A percentile compares a stretch with the other conserved stretches of the same genome.
These are phyloP conservation scores for Alternaria solani DNA, from an alignment of 2,329 filamentous ascomycete species.

Conservation along the genomic window DNA sequence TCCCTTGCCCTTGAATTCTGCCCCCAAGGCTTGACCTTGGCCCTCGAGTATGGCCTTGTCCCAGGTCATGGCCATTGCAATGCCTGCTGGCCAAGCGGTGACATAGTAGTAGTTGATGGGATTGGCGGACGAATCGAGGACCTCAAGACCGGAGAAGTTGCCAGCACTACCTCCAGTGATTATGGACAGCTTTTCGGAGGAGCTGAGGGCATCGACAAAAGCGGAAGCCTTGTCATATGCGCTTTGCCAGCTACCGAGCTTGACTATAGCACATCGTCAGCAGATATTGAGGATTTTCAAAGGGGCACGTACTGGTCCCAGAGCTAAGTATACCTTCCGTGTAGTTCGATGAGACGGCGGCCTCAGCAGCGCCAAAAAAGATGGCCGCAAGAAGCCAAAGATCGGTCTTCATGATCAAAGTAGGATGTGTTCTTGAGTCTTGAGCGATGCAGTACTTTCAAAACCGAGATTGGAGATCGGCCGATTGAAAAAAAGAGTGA, in stretches of 20 bases:
- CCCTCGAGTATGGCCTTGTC: constrained; percentile 23
- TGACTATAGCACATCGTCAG: background rate
- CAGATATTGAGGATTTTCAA: background rate
- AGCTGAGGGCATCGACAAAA: constrained; percentile 48
- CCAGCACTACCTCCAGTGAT: constrained; percentile 29
- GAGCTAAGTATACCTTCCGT: background rate
- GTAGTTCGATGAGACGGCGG: background rate
- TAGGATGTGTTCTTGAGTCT: background rate
- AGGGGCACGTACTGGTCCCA: background rate
- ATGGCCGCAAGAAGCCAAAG: background rate
- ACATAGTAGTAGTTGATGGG: constrained; percentile 26
- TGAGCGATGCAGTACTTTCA: background rate
- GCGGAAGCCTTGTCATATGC: constrained; percentile 43
- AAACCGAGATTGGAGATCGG: background rate
- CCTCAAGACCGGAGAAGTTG: constrained; percentile 14
- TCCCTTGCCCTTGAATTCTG: constrained; percentile 33
- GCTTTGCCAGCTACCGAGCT: constrained; percentile 19
- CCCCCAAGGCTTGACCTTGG: constrained; percentile 22
- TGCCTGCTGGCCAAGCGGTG: constrained; percentile 37
- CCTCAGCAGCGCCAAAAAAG: background rate
- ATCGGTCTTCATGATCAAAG: background rate
- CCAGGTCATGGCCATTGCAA: constrained; percentile 38
- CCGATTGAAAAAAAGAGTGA: background rate
- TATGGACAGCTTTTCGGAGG: constrained; percentile 52
- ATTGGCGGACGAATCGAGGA: constrained; percentile 16